Percentiles rank a stretch among this genome's conserved stretches.
phyloP scores from a whole-genome alignment of 78 protist genomes.

The Dictyostelium firmibasis region DNA sequence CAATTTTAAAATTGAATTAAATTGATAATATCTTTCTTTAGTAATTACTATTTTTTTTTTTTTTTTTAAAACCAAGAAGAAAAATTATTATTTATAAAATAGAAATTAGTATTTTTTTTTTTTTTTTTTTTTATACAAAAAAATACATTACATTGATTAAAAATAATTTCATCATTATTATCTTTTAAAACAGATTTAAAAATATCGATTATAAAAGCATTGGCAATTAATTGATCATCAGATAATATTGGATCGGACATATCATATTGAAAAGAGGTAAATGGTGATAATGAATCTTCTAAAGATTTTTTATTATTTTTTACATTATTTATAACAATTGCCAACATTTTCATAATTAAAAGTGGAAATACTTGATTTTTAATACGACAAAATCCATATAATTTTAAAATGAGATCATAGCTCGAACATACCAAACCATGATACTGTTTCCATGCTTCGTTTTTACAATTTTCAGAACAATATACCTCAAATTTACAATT shows the following conservation, averaged over 20 bases:
- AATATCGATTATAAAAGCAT: background rate
- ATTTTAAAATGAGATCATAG: background rate
- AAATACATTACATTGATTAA: background rate
- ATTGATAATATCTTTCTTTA: constrained; percentile 1
- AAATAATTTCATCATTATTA: constrained; percentile 1
- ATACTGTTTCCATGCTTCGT: constrained; percentile 2
- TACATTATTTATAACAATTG: background rate
- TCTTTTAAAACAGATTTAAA: background rate
- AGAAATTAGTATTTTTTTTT: too few species aligned
- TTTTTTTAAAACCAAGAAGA: too few species aligned
- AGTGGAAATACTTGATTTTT: constrained; percentile 44
- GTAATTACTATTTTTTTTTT: background rate
- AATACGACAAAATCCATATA: background rate
- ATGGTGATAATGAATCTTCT: constrained; percentile 37
- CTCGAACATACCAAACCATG: constrained; percentile 22
- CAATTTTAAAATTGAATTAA: constrained; percentile 57
- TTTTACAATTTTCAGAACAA: constrained; percentile 51
- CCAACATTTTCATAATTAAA: constrained; percentile 41
- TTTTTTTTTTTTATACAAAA: too few species aligned
- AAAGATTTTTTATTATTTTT: background rate
- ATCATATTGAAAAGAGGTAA: constrained; percentile 11
- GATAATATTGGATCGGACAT: background rate
- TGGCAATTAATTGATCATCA: background rate
- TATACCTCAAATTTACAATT: constrained; percentile 25
- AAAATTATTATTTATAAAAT: background rate